Conservation (phyloP, 1,139 yeast genomes). For the Blastobotrys illinoisensis region DNA sequence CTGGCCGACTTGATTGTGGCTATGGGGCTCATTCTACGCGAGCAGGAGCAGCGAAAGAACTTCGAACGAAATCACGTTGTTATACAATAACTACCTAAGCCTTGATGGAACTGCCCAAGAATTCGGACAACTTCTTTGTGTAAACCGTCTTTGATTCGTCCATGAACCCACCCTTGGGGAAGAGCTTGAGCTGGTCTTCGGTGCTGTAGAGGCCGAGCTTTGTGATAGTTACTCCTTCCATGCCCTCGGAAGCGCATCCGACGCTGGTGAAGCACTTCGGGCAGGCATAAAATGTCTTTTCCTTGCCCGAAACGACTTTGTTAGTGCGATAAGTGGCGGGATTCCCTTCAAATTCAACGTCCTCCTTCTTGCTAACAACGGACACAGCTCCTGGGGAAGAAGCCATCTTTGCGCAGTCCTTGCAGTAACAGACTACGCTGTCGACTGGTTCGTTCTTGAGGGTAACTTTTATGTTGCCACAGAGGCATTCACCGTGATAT, state of each 20-base stretch:
- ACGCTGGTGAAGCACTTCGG: neutral
- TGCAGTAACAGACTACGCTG: too few species aligned
- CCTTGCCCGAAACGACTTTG: neutral
- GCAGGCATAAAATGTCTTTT: neutral
- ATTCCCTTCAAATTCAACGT: neutral
- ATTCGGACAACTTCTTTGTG: neutral
- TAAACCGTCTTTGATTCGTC: neutral
- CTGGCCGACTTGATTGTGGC: constrained; percentile 4
- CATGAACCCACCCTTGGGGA: neutral
- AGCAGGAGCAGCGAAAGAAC: constrained; percentile 10
- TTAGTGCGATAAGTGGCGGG: neutral
- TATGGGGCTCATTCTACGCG: constrained; percentile 7
- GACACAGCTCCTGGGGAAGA: neutral
- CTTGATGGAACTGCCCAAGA: neutral
- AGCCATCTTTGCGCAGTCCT: neutral
- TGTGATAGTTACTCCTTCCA: neutral
- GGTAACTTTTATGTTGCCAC: too few species aligned
- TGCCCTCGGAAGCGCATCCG: neutral
- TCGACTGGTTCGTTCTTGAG: too few species aligned
- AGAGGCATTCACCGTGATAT: too few species aligned
- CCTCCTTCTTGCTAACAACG: neutral
- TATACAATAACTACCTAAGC: neutral
- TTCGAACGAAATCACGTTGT: constrained; percentile 8
- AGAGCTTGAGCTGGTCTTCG: neutral
- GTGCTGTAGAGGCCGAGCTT: neutral